Evolutionary conservation across 495 filamentous ascomycete species (phyloP), one percentile per base, ranked within the genome.

Genomic region (Bryoglossum gracile): DNA sequence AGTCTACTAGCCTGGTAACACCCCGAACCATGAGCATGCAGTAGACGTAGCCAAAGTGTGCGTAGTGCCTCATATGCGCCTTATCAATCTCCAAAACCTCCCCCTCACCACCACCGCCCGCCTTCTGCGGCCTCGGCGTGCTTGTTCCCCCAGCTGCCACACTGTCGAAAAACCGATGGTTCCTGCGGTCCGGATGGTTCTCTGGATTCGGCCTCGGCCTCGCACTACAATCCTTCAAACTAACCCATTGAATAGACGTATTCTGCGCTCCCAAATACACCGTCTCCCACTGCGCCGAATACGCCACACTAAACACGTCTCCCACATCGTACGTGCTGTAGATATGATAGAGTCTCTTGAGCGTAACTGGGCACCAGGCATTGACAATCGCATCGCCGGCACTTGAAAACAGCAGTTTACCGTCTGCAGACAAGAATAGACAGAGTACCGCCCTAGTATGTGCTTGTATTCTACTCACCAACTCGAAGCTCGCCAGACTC

Each of bases 261-360:
- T 96, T 96, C 61, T 97, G 94, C 8, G 88, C 87, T 32, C 92
- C 92, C 35, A 95, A 77, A 68, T 94, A 98, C 10, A 92, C 77
- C 0, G 85, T 94, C 58, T 91, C 73, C 53, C 85, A 71, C 47
- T 72, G 75, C 2, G 80, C 66, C 1, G 89, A 95, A 65, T 94
- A 96, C 3, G 81, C 84, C 39, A 95, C 79, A 50, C 87, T 91
- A 60, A 97, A 98, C 19, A 98, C 81, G 64, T 98, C 92, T 39
- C 92, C 92, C 23, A 96, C 89, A 60, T 97, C 94, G 65, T 90
- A 90, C 28, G 83, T 85, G 24, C 88, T 92, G 66, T 95, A 94
- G 50, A 98, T 87, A 25, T 89, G 86, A 67, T 89, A 95, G 0
- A 91, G 68, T n/a, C 56, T 66, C 18, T 54, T 62, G 53, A 75